Conservation (phyloP, 2,329 filamentous ascomycete genomes). For the Alternaria triticina region DNA sequence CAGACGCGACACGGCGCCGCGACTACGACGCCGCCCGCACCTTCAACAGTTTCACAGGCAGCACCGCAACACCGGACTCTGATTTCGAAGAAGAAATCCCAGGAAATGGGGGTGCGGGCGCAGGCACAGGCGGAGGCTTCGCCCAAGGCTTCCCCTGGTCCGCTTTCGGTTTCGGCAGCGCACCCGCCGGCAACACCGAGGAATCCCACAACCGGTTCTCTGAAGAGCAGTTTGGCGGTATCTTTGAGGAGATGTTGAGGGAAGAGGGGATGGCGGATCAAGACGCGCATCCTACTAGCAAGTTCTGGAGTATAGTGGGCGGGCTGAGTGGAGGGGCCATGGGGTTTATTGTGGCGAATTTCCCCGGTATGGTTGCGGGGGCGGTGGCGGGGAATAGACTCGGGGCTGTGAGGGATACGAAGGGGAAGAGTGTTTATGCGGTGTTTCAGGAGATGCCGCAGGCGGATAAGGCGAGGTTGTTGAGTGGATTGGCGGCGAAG, state of each 20-base stretch:
- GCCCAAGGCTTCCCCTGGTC: constrained; percentile 75
- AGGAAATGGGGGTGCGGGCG: constrained; percentile 5
- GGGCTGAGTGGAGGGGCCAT: constrained; percentile 86
- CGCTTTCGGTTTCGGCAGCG: constrained; percentile 66
- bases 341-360: constrained; percentile 93
- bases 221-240: constrained; percentile 82
- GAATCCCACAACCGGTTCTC: constrained; percentile 63
- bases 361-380: constrained; percentile 86
- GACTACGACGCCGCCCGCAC: constrained; percentile 82
- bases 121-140: constrained; percentile 11
- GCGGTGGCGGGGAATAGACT: constrained; percentile 90
- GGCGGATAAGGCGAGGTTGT: constrained; percentile 77
- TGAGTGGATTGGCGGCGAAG: constrained; percentile 84
- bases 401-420: constrained; percentile 87
- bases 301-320: constrained; percentile 87
- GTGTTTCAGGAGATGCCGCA: constrained; percentile 91
- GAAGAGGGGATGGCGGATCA: constrained; percentile 72
- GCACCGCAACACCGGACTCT: constrained; percentile 52
- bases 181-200: constrained; percentile 52
- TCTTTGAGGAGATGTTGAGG: constrained; percentile 62
- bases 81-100: constrained; percentile 61
- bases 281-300: constrained; percentile 66
- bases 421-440: constrained; percentile 91
- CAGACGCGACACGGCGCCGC: constrained; percentile 74
- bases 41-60: constrained; percentile 57